Percentiles rank a stretch among this genome's conserved stretches.
Conservation (phyloP, 257 asterid species). For the Jacaranda copaia region DNA sequence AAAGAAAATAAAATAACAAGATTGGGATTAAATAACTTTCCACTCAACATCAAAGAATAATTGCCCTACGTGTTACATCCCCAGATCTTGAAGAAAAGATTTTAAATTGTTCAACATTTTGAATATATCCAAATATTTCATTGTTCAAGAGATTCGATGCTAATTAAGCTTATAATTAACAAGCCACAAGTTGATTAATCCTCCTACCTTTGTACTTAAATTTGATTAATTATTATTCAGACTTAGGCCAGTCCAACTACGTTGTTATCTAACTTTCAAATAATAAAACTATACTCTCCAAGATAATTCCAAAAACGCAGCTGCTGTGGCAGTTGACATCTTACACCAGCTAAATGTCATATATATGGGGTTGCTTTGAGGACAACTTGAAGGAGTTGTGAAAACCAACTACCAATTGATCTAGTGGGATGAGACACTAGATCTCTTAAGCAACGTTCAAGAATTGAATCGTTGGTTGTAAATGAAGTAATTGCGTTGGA, state of each 20-base stretch:
- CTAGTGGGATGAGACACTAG: no score
- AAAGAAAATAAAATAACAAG: background rate
- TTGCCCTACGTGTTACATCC: background rate
- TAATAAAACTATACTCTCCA: conserved; percentile 20
- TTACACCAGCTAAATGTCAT: conserved; percentile 22
- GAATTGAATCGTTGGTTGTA: no score
- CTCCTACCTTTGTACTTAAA: background rate
- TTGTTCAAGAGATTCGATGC: conserved; percentile 31
- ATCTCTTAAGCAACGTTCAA: no score
- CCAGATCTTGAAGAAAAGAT: background rate
- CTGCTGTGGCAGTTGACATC: conserved; percentile 30
- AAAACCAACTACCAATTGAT: no score
- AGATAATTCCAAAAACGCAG: conserved; percentile 12
- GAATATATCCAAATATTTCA: conserved; percentile 31
- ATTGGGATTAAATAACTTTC: background rate
- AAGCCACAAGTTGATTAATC: conserved; percentile 27
- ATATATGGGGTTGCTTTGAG: no score
- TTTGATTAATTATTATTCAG: background rate
- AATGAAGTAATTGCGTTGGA: no score
- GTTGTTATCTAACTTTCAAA: background rate
- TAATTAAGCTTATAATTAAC: conserved; percentile 6
- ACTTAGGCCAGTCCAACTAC: conserved; percentile 5
- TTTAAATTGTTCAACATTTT: background rate
- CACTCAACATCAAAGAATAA: background rate
- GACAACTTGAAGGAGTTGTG: no score